phyloP scores from a whole-genome alignment of 192 early-diverging fungal genomes.

The Backusella sp. region DNA sequence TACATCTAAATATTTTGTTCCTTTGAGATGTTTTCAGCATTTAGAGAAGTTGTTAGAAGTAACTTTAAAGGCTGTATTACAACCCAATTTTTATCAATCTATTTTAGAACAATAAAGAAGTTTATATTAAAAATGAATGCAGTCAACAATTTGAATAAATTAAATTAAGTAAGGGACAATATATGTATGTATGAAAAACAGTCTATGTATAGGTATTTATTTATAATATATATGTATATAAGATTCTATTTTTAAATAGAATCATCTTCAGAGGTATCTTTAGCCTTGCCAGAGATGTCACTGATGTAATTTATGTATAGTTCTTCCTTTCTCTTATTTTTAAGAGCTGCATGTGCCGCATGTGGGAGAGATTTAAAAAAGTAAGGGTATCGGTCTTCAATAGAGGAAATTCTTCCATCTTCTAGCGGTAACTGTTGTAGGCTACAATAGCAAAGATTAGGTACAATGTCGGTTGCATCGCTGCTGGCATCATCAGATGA shows the following conservation, averaged over 20 bases:
- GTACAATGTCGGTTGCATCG: neutral
- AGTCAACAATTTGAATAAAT: neutral
- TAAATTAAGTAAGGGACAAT: neutral
- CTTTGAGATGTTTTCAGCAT: too few relatives aligned
- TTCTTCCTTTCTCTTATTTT: neutral
- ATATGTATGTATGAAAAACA: neutral
- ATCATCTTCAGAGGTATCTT: neutral
- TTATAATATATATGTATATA: neutral
- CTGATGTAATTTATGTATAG: neutral
- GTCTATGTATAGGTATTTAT: neutral
- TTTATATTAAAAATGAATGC: neutral
- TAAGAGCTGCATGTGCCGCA: slow-evolving; percentile 26
- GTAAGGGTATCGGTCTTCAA: slow-evolving; percentile 30
- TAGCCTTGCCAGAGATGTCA: neutral
- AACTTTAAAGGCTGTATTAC: too few relatives aligned
- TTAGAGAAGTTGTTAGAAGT: too few relatives aligned
- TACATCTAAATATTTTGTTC: too few relatives aligned
- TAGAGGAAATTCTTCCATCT: neutral
- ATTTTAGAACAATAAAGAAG: too few relatives aligned
- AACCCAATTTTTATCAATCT: too few relatives aligned
- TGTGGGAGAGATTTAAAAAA: slow-evolving; percentile 30
- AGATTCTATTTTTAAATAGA: neutral
- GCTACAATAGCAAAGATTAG: neutral
- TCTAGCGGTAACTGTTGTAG: neutral
- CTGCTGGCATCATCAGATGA: neutral